A percentile compares a stretch with the other conserved stretches of the same genome.
These are phyloP conservation scores for Clarireedia hainanense DNA, from an alignment of 2,329 filamentous ascomycete genomes.

Conservation along the genomic window DNA sequence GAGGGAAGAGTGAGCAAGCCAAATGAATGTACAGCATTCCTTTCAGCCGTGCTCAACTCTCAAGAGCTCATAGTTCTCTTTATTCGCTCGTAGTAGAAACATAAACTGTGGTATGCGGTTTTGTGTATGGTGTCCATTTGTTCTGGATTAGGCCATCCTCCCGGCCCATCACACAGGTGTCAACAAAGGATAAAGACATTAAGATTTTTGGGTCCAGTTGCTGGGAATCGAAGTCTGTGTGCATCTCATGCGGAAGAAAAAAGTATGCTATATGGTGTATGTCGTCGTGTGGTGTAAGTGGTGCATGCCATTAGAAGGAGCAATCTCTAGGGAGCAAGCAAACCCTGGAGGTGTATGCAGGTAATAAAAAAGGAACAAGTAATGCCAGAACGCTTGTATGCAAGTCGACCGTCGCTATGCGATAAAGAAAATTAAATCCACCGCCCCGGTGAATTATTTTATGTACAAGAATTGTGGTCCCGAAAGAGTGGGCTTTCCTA, in stretches of 20 bases:
- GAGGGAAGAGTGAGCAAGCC: not conserved
- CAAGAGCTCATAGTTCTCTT: not conserved
- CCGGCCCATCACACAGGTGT: not conserved
- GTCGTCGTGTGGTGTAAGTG: not conserved
- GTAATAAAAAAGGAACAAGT: not conserved
- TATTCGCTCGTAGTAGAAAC: not conserved
- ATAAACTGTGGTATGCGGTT: not conserved
- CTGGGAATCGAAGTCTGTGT: constrained; percentile 1
- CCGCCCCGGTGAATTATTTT: not conserved
- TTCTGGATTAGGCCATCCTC: not conserved
- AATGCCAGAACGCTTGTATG: constrained; percentile 5
- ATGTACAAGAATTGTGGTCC: constrained; percentile 10
- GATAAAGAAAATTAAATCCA: constrained; percentile 5
- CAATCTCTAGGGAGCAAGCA: not conserved
- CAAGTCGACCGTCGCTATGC: constrained; percentile 9
- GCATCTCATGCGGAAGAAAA: not conserved
- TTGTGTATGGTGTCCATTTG: not conserved
- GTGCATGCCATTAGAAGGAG: constrained; percentile 4
- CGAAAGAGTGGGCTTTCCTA: not conserved
- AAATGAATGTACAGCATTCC: not conserved
- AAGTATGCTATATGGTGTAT: constrained; percentile 6
- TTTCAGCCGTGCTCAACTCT: not conserved
- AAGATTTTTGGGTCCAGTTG: not conserved
- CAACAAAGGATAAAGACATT: constrained; percentile 7
- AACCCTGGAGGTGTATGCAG: constrained; percentile 1